Evolutionary conservation across 371 early-diverging fungal species (phyloP), one percentile per base, ranked within the genome.

Genomic region (Rhizopus delemar): DNA sequence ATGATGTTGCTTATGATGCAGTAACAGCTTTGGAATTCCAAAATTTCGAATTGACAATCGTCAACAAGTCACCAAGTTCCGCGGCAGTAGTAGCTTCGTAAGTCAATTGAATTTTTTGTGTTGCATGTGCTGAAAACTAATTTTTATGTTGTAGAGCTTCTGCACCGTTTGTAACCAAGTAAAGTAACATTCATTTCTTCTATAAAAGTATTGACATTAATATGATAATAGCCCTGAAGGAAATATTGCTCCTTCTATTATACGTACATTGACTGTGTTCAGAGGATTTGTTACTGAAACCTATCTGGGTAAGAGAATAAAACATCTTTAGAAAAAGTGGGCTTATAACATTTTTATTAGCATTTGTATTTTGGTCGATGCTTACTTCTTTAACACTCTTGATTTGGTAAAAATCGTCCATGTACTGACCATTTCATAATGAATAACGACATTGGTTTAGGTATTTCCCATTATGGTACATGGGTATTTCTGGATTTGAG

Each of bases 401-500:
- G 52, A 86, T 91, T 51, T 92, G 92, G 92, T 91, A 89, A 67
- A 29, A 12, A 51, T 31, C 4, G 15, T 7, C 16, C 16, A 38
- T 32, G 34, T 12, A 51, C 16, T n/a, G 36, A 8, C 8, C 9
- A 3, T 32, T 16, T 32, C 35, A 9, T 46, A 36, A 8, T 12
- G 13, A 22, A 15, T 11, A n/a, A 46, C 15, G 0, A 9, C 2
- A 34, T 11, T 16, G 4, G n/a, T 8, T 13, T 55, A 74, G 75
- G 75, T 80, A 80, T 65, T 92, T 92, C 64, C 92, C 92, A 15
- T 71, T 92, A 50, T 92, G 90, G 89, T 82, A 90, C 71, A 91
- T 92, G 91, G 92, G 92, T 9, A 80, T 91, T 57, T 90, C 90
- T 12, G 92, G 92, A 22, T 89, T 83, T 67, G 92, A 92, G 64